These are phyloP conservation scores for Helotiales sp. DNA, from an alignment of 2,329 filamentous ascomycete genomes.

Conservation along the genomic window DNA sequence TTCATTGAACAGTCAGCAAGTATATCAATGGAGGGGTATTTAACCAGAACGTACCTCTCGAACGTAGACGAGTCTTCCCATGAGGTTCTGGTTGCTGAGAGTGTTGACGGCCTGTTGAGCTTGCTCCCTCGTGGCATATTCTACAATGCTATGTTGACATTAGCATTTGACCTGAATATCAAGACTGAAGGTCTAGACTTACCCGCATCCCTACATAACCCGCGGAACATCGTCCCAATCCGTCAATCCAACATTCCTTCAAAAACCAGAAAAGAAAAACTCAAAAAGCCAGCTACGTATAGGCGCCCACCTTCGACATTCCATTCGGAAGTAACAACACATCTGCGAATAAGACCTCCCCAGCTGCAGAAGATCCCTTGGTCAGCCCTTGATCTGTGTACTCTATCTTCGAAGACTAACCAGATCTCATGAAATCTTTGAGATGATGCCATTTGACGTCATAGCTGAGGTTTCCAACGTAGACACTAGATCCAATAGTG, in stretches of 20 bases:
- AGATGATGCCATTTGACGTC: conserved; percentile 99
- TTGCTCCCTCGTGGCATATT: conserved; percentile 99
- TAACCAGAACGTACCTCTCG: conserved; percentile 74
- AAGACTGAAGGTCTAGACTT: conserved; percentile 53
- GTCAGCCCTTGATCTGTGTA: conserved; percentile 48
- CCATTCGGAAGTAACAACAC: conserved; percentile 99
- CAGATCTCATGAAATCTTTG: conserved; percentile 99
- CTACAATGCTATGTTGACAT: conserved; percentile 80
- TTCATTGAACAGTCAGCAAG: conserved; percentile 46
- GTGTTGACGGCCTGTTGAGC: conserved; percentile 96
- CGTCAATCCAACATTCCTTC: conserved; percentile 99
- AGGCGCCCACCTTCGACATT: conserved; percentile 99
- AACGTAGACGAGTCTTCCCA: conserved; percentile 98
- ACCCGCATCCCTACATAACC: conserved; percentile 99
- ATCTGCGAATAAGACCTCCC: conserved; percentile 99
- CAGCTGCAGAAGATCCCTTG: conserved; percentile 65
- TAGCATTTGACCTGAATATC: conserved; percentile 5
- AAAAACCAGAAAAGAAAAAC: conserved; percentile 64
- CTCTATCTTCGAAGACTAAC: conserved; percentile 59
- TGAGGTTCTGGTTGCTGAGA: conserved; percentile 98
- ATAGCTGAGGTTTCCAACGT: conserved; percentile 98
- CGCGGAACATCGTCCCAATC: conserved; percentile 89
- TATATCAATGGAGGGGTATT: neutral
- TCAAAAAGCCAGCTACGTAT: conserved; percentile 82
- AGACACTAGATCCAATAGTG: conserved; percentile 61